Conservation (phyloP, 1,284 basidiomycete species). For the Ganoderma lingzhi region DNA sequence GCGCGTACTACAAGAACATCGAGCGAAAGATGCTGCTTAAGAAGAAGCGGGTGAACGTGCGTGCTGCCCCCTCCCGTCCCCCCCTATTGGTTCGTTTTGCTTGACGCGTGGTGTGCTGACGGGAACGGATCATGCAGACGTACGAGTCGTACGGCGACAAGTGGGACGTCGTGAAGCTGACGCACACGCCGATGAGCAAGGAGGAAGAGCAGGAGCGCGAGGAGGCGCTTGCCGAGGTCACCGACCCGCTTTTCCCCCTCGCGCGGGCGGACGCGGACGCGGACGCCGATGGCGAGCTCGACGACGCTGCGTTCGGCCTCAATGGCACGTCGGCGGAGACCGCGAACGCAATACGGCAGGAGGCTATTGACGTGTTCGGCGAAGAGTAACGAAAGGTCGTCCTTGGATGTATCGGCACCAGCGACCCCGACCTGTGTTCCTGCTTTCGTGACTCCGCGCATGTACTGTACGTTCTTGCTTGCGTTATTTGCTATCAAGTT, state of each 20-base stretch:
- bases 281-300: conserved; percentile 55
- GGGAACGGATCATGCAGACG: conserved; percentile 47
- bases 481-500: not conserved
- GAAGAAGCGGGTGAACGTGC: conserved; percentile 83
- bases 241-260: conserved; percentile 59
- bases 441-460: not conserved
- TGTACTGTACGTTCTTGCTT: not conserved
- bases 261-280: conserved; percentile 50
- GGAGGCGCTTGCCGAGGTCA: conserved; percentile 60
- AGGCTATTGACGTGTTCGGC: conserved; percentile 36
- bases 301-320: conserved; percentile 33
- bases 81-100: no score
- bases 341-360: conserved; percentile 14
- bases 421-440: not conserved
- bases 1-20: conserved; percentile 89
- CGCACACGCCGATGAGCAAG: conserved; percentile 57
- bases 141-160: conserved; percentile 77
- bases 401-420: no score
- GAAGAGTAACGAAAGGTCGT: conserved; percentile 28
- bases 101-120: not conserved
- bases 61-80: conserved; percentile 33
- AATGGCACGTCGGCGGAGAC: conserved; percentile 30
- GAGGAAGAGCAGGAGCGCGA: conserved; percentile 62
- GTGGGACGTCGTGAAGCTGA: conserved; percentile 79
- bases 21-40: conserved; percentile 87